Evolutionary conservation across 306 rosid species (phyloP), one percentile per base, ranked within the genome.

Genomic region (Gleditsia sinensis): DNA sequence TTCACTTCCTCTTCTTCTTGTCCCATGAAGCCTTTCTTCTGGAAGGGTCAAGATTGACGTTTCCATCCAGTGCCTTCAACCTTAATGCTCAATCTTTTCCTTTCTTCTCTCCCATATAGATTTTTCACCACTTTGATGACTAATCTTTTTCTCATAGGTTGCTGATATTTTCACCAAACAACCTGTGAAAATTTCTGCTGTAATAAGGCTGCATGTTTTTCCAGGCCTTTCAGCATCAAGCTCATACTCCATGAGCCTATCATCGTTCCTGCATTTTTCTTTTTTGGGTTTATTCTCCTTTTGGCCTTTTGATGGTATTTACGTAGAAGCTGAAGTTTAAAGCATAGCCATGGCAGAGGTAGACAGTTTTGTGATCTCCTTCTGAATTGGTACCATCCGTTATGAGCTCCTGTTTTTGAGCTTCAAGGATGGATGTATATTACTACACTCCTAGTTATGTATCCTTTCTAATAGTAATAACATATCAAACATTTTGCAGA

Each of bases 311-410:
- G 9, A 21, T 72, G 63, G 21, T 20, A 66, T 28, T 64, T n/a
- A 54, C 23, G 61, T 40, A 42, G 34, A 14, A 46, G 32, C 48
- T 16, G 60, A 42, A 76, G 71, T 68, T 65, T 37, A 67, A 9
- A 55, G 75, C 71, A 30, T 50, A 79, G 48, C 80, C 82, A 55
- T 25, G 4, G 69, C 28, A 78, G 85, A 57, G 74, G 89, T 92
- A 83, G 87, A 92, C 87, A 54, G 82, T 92, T 92, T 90, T 78
- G 87, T 87, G 91, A 88, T 82, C 89, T 87, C 90, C 94, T 79
- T 83, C 80, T 56, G 53, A 17, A 40, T 9, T 36, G 81, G 76
- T 73, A 1, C 82, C 61, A 36, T 57, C 81, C 82, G 61, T 83
- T 77, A 13, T 45, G 91, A 77, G 86, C 91, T 63, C 76, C 46